Evolutionary conservation across 495 filamentous ascomycete species (phyloP), one percentile per base, ranked within the genome.

Genomic region (Podospora bellae-mahoneyi): DNA sequence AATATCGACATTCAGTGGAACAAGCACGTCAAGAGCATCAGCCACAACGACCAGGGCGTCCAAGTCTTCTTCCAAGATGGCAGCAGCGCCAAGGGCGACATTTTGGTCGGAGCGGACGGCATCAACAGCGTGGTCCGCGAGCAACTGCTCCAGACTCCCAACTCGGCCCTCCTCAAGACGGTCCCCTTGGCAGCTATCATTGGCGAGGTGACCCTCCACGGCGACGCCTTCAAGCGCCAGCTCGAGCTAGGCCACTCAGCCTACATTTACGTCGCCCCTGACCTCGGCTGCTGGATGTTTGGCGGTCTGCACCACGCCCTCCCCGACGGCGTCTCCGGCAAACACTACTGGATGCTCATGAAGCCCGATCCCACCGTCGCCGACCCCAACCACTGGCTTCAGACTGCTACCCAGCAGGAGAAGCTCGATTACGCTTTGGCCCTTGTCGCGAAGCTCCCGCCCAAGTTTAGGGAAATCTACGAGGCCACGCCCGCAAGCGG

Each of bases 81-180:
- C 0, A 70, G 67, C 26, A 71, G 72, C 0, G 77, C 76, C 53
- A 69, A 69, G 16, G 84, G 84, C 4, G 76, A 80, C 68, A 73
- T 86, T 44, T 76, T 86, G 5, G 72, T 86, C 20, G 84, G 83
- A 6, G 81, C 79, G 10, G 84, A 86, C 64, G 84, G 84, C 0
- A 74, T 82, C 34, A 78, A 82, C 64, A 82, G 78, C 32, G 70
- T 68, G 74, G 74, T 71, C 18, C 66, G 74, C 3, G 72, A 71
- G 58, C 79, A 73, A 78, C 83, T 78, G 75, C 81, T 73, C 58
- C 27, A 72, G 27, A 27, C 3, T 68, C 66, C 9, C 65, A 48
- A 26, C 48, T 68, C 34, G 71, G 74, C 44, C 69, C 68, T 9
- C 66, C 75, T 28, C 61, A 56, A 44, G 34, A 66, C 23, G 18